Evolutionary conservation across 2,329 filamentous ascomycete genomes (phyloP), one percentile per base, ranked within the genome.

Genomic region (Blumeria hordei): DNA sequence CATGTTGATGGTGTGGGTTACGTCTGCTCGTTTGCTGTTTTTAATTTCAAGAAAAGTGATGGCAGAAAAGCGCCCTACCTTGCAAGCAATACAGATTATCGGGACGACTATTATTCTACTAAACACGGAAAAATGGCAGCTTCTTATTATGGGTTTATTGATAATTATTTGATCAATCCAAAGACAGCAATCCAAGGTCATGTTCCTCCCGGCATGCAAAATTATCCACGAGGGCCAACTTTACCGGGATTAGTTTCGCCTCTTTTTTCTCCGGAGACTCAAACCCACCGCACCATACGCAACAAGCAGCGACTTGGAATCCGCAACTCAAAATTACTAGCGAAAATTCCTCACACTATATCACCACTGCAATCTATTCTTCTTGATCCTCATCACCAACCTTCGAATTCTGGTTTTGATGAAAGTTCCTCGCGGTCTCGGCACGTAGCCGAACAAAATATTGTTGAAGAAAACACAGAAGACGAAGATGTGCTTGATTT

Each of bases 81-180:
- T 53, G 60, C 55, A 50, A 60, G 53, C 44, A 61, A 58, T 39
- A 68, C 67, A 10, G 68, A 88, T 64, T 75, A 88, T 9, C 80
- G 92, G 10, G 85, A 92, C 57, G 88, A 95, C 61, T 96, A 96
- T 66, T 96, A 92, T 64, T 81, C 86, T 21, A 87, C 88, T 9
- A 95, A 95, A 64, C 88, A 98, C 63, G 86, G 88, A 59, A 98
- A 98, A 70, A 94, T 98, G 86, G 82, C 92, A n/a, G 85, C 88
- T 14, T 96, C 90, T 0, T 92, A 95, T 65, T 88, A 92, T 63
- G 88, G 88, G 1, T 98, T 98, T 66, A 72, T 95, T 57, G 88
- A 95, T 64, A 88, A 94, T 61, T 98, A 98, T 63, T 78, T 82
- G 12, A 77, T 81, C 52, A 85, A 86, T 62, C 79, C 81, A 3